phyloP scores from a whole-genome alignment of 371 early-diverging fungal species.

The Mortierella sp. region DNA sequence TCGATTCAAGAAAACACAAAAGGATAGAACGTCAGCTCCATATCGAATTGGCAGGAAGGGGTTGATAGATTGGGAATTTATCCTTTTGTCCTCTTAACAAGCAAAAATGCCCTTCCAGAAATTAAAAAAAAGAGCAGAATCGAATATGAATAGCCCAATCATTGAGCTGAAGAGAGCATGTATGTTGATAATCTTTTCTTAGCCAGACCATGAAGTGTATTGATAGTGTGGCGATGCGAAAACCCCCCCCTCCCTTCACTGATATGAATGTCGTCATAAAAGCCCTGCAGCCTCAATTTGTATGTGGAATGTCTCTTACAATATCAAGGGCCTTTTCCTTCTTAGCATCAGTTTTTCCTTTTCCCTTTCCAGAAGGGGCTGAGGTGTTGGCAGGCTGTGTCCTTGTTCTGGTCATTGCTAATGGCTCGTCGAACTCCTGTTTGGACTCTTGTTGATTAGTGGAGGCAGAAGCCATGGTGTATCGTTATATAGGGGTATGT shows the following conservation, averaged over 20 bases:
- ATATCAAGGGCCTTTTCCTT: conserved; percentile 50
- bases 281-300: background rate
- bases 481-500: background rate
- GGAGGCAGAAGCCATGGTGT: conserved; percentile 32
- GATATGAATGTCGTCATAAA: no score
- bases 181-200: background rate
- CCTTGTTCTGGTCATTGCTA: conserved; percentile 41
- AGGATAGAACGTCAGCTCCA: conserved; percentile 33
- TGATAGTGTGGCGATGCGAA: background rate
- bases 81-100: no score
- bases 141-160: conserved; percentile 1
- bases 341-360: conserved; percentile 4
- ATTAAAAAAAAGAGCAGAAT: background rate
- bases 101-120: no score
- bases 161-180: background rate
- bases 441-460: conserved; percentile 25
- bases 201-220: background rate
- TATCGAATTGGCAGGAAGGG: no score
- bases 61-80: no score
- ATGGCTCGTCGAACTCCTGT: conserved; percentile 39
- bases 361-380: conserved; percentile 10
- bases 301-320: conserved; percentile 29
- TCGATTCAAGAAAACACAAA: background rate
- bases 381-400: conserved; percentile 15
- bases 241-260: no score